A percentile compares a stretch with the other conserved stretches of the same genome.
Conservation (phyloP, 345 rosid genomes). For the Acer yangbiense region DNA sequence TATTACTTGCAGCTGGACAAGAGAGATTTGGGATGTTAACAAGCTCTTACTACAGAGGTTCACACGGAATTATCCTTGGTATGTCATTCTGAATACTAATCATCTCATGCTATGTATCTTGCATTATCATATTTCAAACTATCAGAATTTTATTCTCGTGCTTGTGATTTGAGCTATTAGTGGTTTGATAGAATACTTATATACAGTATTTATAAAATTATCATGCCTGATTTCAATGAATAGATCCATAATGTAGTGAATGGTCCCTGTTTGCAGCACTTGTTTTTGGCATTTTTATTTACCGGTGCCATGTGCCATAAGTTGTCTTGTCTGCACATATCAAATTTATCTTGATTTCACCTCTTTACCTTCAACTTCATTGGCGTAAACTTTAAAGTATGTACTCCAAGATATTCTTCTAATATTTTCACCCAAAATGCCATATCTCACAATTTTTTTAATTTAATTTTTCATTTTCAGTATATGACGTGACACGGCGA, state of each 20-base stretch:
- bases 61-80: slow-evolving; percentile 96
- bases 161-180: not conserved
- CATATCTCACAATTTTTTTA: slow-evolving; percentile 5
- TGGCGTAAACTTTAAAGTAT: not conserved
- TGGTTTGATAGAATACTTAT: not conserved
- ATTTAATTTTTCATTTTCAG: slow-evolving; percentile 34
- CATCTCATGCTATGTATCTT: not conserved
- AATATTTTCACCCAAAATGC: not conserved
- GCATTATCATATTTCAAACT: not conserved
- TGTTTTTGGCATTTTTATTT: not conserved
- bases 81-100: slow-evolving; percentile 19
- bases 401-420: not conserved
- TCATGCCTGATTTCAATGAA: not conserved
- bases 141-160: too few species aligned
- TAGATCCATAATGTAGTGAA: not conserved
- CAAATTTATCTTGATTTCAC: not conserved
- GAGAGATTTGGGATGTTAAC: slow-evolving; percentile 86
- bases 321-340: not conserved
- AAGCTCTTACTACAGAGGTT: slow-evolving; percentile 91
- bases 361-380: not conserved
- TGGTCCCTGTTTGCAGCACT: not conserved
- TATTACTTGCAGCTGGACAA: slow-evolving; percentile 81
- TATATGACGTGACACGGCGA: slow-evolving; percentile 86
- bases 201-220: not conserved
- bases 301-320: not conserved